Conservation (phyloP, 2,329 filamentous ascomycete genomes). For the Epicoccum nigrum region DNA sequence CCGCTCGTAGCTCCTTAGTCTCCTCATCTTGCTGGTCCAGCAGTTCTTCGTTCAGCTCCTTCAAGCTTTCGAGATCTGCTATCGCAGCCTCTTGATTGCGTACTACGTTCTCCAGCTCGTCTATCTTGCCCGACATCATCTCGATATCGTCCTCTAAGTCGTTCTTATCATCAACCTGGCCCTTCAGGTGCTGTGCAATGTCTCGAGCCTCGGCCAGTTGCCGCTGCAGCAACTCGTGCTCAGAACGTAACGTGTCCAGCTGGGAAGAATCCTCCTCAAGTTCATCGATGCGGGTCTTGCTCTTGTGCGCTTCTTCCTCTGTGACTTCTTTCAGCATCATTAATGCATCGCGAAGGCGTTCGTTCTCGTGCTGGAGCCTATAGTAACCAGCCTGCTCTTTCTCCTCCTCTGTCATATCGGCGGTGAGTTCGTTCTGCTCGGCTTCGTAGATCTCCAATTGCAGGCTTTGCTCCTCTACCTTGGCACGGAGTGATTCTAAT, state of each 20-base stretch:
- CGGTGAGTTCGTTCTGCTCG: conserved; percentile 82
- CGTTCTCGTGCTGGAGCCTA: conserved; percentile 89
- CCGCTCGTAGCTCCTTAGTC: conserved; percentile 91
- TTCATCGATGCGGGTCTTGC: conserved; percentile 60
- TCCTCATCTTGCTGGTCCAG: conserved; percentile 92
- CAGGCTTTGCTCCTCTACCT: conserved; percentile 81
- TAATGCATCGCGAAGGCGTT: conserved; percentile 83
- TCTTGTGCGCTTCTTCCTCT: conserved; percentile 80
- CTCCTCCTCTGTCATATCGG: conserved; percentile 88
- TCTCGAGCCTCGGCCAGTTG: conserved; percentile 75
- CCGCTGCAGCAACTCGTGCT: conserved; percentile 73
- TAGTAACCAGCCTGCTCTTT: conserved; percentile 85
- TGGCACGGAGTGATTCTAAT: conserved; percentile 75
- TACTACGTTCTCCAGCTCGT: conserved; percentile 80
- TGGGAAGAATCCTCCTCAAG: conserved; percentile 43
- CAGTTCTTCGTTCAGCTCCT: conserved; percentile 93
- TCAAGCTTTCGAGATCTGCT: conserved; percentile 85
- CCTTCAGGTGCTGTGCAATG: conserved; percentile 81
- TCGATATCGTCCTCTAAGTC: conserved; percentile 94
- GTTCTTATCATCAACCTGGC: conserved; percentile 87
- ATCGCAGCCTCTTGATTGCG: conserved; percentile 82
- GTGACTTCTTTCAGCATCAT: conserved; percentile 85
- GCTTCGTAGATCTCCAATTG: conserved; percentile 86
- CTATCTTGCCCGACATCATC: conserved; percentile 85
- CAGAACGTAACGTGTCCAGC: conserved; percentile 54